Evolutionary conservation across 257 asterid genomes (phyloP).

Genomic region (Asclepias syriaca): DNA sequence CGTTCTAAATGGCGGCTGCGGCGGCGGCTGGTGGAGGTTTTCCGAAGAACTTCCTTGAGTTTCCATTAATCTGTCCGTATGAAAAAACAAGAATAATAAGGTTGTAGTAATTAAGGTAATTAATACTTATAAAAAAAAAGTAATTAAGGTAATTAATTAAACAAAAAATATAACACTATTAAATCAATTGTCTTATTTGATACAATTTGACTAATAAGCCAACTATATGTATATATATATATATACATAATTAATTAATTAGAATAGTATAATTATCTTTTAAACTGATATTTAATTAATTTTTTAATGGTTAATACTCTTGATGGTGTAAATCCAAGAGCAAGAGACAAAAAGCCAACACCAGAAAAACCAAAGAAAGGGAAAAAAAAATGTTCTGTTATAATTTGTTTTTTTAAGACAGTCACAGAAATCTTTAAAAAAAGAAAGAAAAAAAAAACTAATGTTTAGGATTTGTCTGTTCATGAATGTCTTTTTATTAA

Average conservation of each 20-base stretch:
- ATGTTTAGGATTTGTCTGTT: constrained; percentile 20
- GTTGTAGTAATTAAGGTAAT: not conserved
- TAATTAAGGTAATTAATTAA: not conserved
- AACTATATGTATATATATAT: not conserved
- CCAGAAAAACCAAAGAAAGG: constrained; percentile 24
- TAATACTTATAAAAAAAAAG: too few relatives aligned
- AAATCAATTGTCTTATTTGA: constrained; percentile 1
- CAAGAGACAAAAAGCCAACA: constrained; percentile 21
- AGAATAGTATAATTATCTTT: too few relatives aligned
- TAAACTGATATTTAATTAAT: too few relatives aligned
- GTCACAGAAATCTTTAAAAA: constrained; percentile 1
- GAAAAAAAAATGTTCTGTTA: constrained; percentile 9
- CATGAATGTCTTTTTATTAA: constrained; percentile 22
- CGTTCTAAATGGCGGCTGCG: not conserved
- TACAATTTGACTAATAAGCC: constrained; percentile 6
- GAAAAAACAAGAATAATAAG: not conserved
- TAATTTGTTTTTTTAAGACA: not conserved
- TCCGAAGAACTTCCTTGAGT: constrained; percentile 19
- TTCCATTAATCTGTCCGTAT: constrained; percentile 12
- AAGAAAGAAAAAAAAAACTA: not conserved
- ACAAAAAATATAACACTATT: too few relatives aligned
- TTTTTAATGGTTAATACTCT: constrained; percentile 13
- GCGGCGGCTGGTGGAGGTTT: not conserved
- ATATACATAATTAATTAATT: not conserved
- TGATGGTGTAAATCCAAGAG: constrained; percentile 21